phyloP scores from a whole-genome alignment of 2,329 filamentous ascomycete species.

The Fusarium chaquense region DNA sequence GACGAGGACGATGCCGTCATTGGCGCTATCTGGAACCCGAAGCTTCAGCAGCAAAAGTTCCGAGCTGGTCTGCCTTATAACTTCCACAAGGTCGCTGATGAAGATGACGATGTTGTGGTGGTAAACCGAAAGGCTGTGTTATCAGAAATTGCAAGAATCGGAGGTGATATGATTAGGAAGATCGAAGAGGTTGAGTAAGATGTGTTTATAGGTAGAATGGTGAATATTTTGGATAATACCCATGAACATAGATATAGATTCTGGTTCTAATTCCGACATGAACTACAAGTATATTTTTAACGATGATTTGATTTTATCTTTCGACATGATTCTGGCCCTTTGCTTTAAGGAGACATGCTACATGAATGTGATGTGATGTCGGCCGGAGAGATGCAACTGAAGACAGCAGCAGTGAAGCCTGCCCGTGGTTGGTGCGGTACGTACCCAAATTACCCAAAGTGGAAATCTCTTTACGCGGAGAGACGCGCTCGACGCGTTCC shows the following conservation, averaged over 20 bases:
- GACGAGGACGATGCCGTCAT: conserved; percentile 63
- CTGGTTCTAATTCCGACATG: background rate
- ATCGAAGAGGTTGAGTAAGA: conserved; percentile 64
- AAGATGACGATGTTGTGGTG: conserved; percentile 63
- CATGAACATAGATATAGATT: conserved; percentile 30
- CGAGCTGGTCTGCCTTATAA: conserved; percentile 77
- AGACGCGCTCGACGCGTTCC: conserved; percentile 42
- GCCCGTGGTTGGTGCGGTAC: conserved; percentile 9
- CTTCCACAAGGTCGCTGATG: conserved; percentile 55
- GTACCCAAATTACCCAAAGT: conserved; percentile 21
- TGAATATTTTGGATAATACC: conserved; percentile 25
- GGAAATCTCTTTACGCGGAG: conserved; percentile 47
- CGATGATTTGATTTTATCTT: background rate
- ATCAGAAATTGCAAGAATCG: conserved; percentile 77
- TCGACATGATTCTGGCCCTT: background rate
- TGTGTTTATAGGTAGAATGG: background rate
- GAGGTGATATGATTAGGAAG: conserved; percentile 74
- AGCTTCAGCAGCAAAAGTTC: conserved; percentile 69
- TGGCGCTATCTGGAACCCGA: conserved; percentile 70
- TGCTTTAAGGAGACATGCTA: no score
- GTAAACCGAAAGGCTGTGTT: conserved; percentile 77
- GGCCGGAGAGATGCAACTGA: background rate
- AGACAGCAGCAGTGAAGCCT: background rate
- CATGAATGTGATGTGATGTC: no score
- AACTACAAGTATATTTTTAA: background rate